Conservation (phyloP, 345 rosid species). For the Luvunga scandens region DNA sequence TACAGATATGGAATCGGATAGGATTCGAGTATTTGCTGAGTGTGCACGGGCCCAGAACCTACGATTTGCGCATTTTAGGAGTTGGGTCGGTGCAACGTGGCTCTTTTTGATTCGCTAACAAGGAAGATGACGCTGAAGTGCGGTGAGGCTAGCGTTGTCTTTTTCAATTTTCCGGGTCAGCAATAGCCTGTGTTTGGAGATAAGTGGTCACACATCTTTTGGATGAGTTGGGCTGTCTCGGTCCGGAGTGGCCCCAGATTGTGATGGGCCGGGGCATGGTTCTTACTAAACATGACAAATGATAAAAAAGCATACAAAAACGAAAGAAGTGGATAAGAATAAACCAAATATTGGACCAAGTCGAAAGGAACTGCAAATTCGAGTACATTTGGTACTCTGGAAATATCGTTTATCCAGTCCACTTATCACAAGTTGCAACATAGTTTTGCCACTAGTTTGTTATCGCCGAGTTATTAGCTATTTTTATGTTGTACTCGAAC, state of each 20-base stretch:
- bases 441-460: background rate
- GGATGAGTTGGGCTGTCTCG: background rate
- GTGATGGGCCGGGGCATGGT: background rate
- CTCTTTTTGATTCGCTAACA: background rate
- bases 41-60: conserved; percentile 12
- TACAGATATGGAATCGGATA: background rate
- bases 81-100: background rate
- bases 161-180: too few relatives aligned
- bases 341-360: background rate
- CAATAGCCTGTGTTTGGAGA: background rate
- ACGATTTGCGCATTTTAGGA: too few relatives aligned
- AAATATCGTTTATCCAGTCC: background rate
- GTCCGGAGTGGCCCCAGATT: background rate
- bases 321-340: background rate
- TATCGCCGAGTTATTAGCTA: background rate
- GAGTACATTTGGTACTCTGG: background rate
- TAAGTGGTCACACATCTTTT: background rate
- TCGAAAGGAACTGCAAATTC: background rate
- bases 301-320: background rate
- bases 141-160: background rate
- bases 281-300: too few relatives aligned
- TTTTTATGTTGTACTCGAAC: background rate
- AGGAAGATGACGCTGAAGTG: background rate
- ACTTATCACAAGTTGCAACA: background rate
- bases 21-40: conserved; percentile 26